Evolutionary conservation across 495 filamentous ascomycete genomes (phyloP).

Genomic region (Aspergillus diversus): DNA sequence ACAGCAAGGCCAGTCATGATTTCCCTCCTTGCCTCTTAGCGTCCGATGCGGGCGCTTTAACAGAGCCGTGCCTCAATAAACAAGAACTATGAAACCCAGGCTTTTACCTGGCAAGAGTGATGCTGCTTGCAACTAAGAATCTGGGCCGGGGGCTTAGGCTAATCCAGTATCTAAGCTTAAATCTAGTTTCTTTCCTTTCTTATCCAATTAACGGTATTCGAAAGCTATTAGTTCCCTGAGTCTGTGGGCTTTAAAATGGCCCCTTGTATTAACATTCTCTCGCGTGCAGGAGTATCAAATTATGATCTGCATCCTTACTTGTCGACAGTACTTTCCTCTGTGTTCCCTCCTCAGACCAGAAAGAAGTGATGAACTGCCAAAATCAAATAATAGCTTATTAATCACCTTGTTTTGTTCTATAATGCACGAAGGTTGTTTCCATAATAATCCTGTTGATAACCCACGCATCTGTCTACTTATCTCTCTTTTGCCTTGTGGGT

Average conservation of each 20-base stretch:
- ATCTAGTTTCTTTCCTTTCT: constrained; percentile 14
- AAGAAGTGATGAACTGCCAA: constrained; percentile 19
- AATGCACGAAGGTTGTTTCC: constrained; percentile 34
- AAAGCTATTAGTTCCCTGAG: background rate
- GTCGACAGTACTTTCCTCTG: constrained; percentile 27
- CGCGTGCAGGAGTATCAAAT: constrained; percentile 45
- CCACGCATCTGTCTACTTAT: constrained; percentile 4
- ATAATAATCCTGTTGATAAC: constrained; percentile 28
- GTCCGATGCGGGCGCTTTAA: constrained; percentile 29
- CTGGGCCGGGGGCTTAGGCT: constrained; percentile 3
- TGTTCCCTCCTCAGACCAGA: constrained; percentile 21
- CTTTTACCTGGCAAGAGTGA: constrained; percentile 20
- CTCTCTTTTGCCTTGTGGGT: constrained; percentile 22
- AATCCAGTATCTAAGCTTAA: constrained; percentile 8
- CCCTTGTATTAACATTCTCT: constrained; percentile 12
- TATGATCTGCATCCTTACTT: constrained; percentile 38
- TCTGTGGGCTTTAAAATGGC: background rate
- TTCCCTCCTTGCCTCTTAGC: constrained; percentile 12
- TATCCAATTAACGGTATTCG: constrained; percentile 15
- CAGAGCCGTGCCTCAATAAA: constrained; percentile 18
- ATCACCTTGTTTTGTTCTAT: constrained; percentile 32
- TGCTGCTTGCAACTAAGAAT: constrained; percentile 25
- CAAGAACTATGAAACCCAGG: constrained; percentile 8
- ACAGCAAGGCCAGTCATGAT: constrained; percentile 12
- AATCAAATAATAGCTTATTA: constrained; percentile 23